Evolutionary conservation across 2,329 filamentous ascomycete species (phyloP), one percentile per base, ranked within the genome.

Genomic region (Raffaelea deltoideospora): DNA sequence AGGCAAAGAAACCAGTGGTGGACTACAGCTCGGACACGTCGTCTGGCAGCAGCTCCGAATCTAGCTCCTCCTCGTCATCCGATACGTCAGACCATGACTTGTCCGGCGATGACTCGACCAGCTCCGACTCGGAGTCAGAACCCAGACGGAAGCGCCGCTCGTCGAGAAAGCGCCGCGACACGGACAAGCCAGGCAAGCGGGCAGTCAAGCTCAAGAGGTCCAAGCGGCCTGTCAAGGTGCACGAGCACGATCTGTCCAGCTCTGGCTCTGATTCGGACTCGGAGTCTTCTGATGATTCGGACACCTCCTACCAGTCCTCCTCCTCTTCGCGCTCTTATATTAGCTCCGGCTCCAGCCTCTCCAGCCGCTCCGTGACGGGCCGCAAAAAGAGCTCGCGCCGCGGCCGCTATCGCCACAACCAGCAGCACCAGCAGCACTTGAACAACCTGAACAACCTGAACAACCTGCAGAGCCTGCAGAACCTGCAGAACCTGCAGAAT

Each of bases 131-230:
- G 1, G 43, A 41, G 31, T 47, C 47, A 14, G 35, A 42, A 20
- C 49, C 47, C 38, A 55, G 51, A 40, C 54, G 51, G 41, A 40
- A 43, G 33, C 21, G 9, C 1, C 45, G 45, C 7, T 34, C 43
- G 20, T 56, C 53, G 45, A 56, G 53, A 14, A n/a, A 14, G 37
- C 53, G 50, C 3, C 47, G 47, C 19, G 48, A 50, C 14, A n/a
- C 39, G 6, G 47, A 47, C 10, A 55, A 52, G 33, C 18, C 42
- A 23, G 56, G 51, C 42, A 53, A 50, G 37, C 56, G 52, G 43
- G 31, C 35, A 1, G 8, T 34, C 31, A 53, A 50, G 34, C 19
- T 17, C 7, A 40, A 34, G n/a, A 31, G 27, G 14, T 18, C 34
- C 4, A 52, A 50, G 37, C 55, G 51, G 43, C 33, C 36, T 1